Percentiles rank a stretch among this genome's conserved stretches.
phyloP scores from a whole-genome alignment of 148 eudicot species.

The Chenopodium suecicum region DNA sequence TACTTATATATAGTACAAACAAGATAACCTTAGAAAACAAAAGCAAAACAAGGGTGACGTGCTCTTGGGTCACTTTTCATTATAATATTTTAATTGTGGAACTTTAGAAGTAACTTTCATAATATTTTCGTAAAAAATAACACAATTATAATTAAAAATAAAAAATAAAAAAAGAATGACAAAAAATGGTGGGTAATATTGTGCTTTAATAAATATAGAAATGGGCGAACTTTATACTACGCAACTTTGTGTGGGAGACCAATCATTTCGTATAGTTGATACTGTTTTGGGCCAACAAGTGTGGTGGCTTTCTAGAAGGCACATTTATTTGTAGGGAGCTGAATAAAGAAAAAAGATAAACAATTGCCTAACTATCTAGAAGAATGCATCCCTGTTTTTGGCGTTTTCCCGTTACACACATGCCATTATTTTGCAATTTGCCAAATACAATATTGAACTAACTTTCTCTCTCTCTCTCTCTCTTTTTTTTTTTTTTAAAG shows the following conservation, averaged over 20 bases:
- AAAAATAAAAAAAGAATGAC: background rate
- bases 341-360: background rate
- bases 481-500: too few relatives aligned
- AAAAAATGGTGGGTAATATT: conserved; percentile 8
- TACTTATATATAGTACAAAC: conserved; percentile 6
- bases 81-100: background rate
- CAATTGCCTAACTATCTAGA: conserved; percentile 22
- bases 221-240: background rate
- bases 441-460: too few relatives aligned
- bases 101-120: background rate
- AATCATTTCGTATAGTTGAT: conserved; percentile 16
- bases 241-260: conserved; percentile 17
- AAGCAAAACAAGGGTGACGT: conserved; percentile 25
- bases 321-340: conserved; percentile 5
- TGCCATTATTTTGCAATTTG: background rate
- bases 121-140: too few relatives aligned
- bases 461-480: too few relatives aligned
- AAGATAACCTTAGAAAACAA: conserved; percentile 22
- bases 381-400: conserved; percentile 12
- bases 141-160: background rate
- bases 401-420: background rate
- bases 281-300: conserved; percentile 11
- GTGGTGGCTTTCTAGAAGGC: conserved; percentile 35
- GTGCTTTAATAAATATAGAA: background rate
- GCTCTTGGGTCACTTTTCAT: background rate